Conservation (phyloP, 768 basidiomycete genomes). For the Pisolithus marmoratus region DNA sequence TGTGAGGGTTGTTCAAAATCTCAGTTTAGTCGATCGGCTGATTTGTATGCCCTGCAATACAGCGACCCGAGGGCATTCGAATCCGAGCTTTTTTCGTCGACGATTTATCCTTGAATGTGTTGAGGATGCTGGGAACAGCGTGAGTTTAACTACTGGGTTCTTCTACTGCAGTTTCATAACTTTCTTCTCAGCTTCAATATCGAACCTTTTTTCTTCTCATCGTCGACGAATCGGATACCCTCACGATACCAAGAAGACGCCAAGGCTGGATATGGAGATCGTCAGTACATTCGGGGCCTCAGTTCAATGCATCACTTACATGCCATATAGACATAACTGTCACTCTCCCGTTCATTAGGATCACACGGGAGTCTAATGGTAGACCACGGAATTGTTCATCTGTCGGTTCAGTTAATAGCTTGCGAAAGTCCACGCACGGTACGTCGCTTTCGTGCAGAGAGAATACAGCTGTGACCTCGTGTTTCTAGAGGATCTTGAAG, state of each 20-base stretch:
- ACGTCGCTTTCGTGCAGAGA: background rate
- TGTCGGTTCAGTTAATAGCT: background rate
- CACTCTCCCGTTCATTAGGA: conserved; percentile 36
- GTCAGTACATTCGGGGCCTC: conserved; percentile 21
- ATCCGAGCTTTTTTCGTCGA: conserved; percentile 35
- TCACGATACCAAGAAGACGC: conserved; percentile 37
- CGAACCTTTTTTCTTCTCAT: conserved; percentile 42
- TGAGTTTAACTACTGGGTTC: conserved; percentile 8
- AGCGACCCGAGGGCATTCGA: conserved; percentile 22
- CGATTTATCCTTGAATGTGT: conserved; percentile 24
- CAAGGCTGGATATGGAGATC: conserved; percentile 26
- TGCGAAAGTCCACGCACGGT: background rate
- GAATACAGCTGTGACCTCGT: background rate
- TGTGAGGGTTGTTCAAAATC: conserved; percentile 11
- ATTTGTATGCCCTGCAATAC: background rate
- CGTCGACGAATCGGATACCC: conserved; percentile 38
- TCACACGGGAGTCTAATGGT: conserved; percentile 30
- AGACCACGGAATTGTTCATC: conserved; percentile 9
- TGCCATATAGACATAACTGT: conserved; percentile 39
- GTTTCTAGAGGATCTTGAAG: conserved; percentile 12
- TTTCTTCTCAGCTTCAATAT: conserved; percentile 30
- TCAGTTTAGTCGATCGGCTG: background rate
- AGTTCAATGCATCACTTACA: background rate
- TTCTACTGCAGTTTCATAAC: background rate
- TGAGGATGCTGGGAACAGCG: conserved; percentile 35